Base-by-base conservation (phyloP, 495 filamentous ascomycete species). In the Podospora tetraspora region DNA sequence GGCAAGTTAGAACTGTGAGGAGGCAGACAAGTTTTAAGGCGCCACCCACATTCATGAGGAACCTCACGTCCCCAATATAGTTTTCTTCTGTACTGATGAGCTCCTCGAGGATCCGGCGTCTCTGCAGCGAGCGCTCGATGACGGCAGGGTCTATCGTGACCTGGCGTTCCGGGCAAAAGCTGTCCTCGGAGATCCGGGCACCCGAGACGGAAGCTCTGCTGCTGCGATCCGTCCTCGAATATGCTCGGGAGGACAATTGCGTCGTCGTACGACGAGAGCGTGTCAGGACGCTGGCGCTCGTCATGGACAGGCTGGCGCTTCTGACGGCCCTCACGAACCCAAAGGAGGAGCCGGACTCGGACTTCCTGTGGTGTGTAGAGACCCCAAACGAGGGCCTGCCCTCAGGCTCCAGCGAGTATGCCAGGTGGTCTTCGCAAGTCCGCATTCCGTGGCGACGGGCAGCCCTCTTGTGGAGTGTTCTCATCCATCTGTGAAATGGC, bases 51-150 rank as follows among this genome's bases (percentile, higher is more conserved):
- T 94, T 92, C 72, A 90, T 87, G 66, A 99, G 81, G 62, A 94
- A 90, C 72, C 91, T 92, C 63, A 98, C 77, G 69, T 96, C 94
- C 21, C 86, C 87, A 66, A 97, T 86, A 79, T 98, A 98, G 71
- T 91, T 89, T 73, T 94, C 90, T 77, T 98, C 95, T 0, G 93
- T 94, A 58, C 77, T 84, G 63, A 97, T 84, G 22, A 99, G 79
- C 76, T 99, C 95, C 70, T 92, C 91, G 57, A 98, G 75, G 22
- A 94, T 88, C 66, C 87, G 86, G 11, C 91, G 88, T 63, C 95
- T 85, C 71, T 93, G 90, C 57, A 90, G 73, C 13, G 92, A 84
- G 24, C 95, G 84, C 63, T 86, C 84, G 58, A 85, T 85, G 25
- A 90, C 89, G n/a, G 82, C 89, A 66, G 90, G 85, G 71, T 97